A percentile compares a stretch with the other conserved stretches of the same genome.
Evolutionary conservation across 305 asterid genomes (phyloP).

Genomic region (Fraxinus latifolia): DNA sequence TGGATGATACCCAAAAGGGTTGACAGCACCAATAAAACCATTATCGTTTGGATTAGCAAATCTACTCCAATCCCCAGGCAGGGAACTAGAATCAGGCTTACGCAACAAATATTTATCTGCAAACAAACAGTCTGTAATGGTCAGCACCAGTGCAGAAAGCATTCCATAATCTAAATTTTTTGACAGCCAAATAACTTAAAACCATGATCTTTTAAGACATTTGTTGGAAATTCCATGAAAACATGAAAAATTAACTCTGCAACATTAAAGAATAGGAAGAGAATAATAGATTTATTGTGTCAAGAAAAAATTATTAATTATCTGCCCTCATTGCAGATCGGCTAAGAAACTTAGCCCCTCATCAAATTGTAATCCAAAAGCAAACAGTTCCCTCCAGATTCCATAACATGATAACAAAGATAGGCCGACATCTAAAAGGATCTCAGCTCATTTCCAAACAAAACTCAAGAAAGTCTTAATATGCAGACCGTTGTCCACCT

Average conservation of each 20-base stretch:
- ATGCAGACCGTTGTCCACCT: not conserved
- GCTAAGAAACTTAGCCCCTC: not conserved
- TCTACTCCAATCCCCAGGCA: constrained; percentile 55
- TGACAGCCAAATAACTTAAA: not conserved
- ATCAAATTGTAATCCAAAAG: not conserved
- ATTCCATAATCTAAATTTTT: not conserved
- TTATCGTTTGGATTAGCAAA: constrained; percentile 44
- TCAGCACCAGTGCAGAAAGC: constrained; percentile 18
- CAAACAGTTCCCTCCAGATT: not conserved
- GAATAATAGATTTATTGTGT: not conserved
- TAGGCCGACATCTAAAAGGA: not conserved
- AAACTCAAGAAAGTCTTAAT: not conserved
- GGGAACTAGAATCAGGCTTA: constrained; percentile 55
- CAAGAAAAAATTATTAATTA: not conserved
- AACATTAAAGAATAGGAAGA: not conserved
- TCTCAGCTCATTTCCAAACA: not conserved
- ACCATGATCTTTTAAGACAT: not conserved
- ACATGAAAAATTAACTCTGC: not conserved
- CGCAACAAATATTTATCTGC: constrained; percentile 67
- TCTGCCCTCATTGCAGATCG: not conserved
- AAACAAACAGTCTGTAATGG: constrained; percentile 23
- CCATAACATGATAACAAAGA: not conserved
- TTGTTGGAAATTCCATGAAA: constrained; percentile 1
- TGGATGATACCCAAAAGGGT: constrained; percentile 51
- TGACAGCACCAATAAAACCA: constrained; percentile 50